These are phyloP conservation scores for Infundibulicybe gibba DNA, from an alignment of 768 basidiomycete species.

Conservation along the genomic window DNA sequence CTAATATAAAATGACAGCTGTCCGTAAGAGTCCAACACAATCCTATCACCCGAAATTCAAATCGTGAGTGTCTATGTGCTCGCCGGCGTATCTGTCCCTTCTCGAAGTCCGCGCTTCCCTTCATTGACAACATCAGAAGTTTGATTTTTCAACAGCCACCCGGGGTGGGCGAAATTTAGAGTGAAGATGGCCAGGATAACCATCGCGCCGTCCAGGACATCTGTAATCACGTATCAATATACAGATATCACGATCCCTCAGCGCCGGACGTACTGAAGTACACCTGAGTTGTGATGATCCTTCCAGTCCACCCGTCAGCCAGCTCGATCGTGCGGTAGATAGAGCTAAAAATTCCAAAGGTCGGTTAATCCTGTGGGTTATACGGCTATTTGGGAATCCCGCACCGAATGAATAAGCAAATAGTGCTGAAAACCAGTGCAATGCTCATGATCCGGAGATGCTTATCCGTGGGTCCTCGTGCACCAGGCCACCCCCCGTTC, in stretches of 20 bases:
- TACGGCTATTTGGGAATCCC: constrained; percentile 2
- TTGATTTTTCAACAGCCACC: constrained; percentile 14
- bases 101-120: too few species aligned
- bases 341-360: constrained; percentile 19
- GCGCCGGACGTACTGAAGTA: constrained; percentile 38
- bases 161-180: constrained; percentile 42
- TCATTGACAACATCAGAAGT: too few species aligned
- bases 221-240: constrained; percentile 15
- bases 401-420: constrained; percentile 48
- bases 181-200: constrained; percentile 37
- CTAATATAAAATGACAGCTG: too few species aligned
- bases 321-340: constrained; percentile 51
- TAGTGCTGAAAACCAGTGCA: constrained; percentile 33
- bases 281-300: constrained; percentile 42
- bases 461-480: constrained; percentile 9
- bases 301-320: constrained; percentile 46
- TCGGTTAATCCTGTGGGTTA: neutral
- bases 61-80: too few species aligned
- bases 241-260: neutral
- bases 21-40: too few species aligned
- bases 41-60: too few species aligned
- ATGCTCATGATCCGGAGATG: constrained; percentile 25
- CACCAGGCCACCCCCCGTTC: neutral
- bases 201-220: constrained; percentile 43
- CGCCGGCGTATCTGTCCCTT: too few species aligned